Evolutionary conservation across 352 stramenopile species (phyloP).

Genomic region (Pythium grandisporangium): DNA sequence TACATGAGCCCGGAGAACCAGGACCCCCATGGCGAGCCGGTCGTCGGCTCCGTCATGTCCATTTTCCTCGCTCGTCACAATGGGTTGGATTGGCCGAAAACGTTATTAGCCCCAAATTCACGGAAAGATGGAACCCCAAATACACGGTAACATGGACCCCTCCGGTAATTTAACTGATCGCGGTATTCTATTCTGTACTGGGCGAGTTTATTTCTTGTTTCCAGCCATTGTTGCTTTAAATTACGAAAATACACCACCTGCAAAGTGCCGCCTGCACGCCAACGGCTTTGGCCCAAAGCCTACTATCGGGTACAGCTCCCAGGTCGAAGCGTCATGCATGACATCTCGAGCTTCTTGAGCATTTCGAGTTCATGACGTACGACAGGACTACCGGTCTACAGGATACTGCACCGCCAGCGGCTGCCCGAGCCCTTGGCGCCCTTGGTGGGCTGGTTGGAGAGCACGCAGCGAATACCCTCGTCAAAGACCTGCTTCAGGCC

Average conservation of each 20-base stretch:
- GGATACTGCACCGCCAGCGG: slow-evolving; percentile 44
- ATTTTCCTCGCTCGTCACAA: neutral
- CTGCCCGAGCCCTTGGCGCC: slow-evolving; percentile 4
- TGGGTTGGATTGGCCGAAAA: too few species aligned
- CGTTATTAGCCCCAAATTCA: neutral
- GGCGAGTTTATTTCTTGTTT: too few species aligned
- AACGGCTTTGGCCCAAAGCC: too few species aligned
- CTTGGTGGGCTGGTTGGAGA: slow-evolving; percentile 57
- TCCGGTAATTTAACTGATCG: too few species aligned
- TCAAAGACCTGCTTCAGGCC: slow-evolving; percentile 93
- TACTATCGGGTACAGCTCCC: too few species aligned
- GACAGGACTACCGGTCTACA: slow-evolving; percentile 19
- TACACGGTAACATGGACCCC: neutral
- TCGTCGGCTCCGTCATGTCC: slow-evolving; percentile 24
- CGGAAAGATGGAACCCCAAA: neutral
- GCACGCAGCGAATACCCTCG: slow-evolving; percentile 87
- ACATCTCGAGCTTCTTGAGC: too few species aligned
- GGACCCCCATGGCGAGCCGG: slow-evolving; percentile 24
- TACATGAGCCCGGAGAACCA: slow-evolving; percentile 64
- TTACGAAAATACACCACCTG: slow-evolving; percentile 17
- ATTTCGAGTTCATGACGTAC: too few species aligned
- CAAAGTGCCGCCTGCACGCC: neutral
- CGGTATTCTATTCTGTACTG: too few species aligned
- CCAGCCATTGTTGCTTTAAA: too few species aligned
- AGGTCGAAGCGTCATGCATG: too few species aligned